Conservation (phyloP, 495 filamentous ascomycete species). For the Bombardia bombarda region DNA sequence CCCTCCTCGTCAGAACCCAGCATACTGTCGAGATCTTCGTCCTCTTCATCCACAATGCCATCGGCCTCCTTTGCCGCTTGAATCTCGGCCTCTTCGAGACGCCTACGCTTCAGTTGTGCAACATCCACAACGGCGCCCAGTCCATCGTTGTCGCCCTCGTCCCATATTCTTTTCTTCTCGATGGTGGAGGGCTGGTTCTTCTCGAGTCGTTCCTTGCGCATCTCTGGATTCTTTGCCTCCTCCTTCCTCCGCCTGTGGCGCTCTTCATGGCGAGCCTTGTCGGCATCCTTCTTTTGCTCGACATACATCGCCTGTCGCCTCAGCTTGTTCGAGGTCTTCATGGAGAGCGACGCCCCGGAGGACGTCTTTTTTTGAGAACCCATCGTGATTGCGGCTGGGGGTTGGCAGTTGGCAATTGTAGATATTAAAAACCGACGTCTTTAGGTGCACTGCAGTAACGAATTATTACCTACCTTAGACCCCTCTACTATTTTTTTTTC, state of each 20-base stretch:
- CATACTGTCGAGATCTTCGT: slow-evolving; percentile 69
- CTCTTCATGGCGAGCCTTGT: slow-evolving; percentile 63
- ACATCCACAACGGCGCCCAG: slow-evolving; percentile 72
- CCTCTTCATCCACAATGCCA: slow-evolving; percentile 31
- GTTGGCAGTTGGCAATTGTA: not conserved
- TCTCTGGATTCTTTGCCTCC: slow-evolving; percentile 74
- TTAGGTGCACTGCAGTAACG: not conserved
- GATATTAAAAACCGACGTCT: too few species aligned
- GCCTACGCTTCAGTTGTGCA: slow-evolving; percentile 63
- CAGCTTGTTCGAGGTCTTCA: slow-evolving; percentile 56
- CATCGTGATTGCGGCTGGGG: slow-evolving; percentile 5
- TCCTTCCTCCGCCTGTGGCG: slow-evolving; percentile 72
- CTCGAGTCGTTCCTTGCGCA: slow-evolving; percentile 60
- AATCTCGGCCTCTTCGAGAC: slow-evolving; percentile 56
- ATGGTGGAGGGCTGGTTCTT: slow-evolving; percentile 77
- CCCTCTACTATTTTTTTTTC: not conserved
- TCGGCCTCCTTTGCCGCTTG: slow-evolving; percentile 36
- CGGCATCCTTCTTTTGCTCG: slow-evolving; percentile 65
- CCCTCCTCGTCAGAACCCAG: slow-evolving; percentile 46
- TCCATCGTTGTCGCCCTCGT: slow-evolving; percentile 74
- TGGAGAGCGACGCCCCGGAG: slow-evolving; percentile 18
- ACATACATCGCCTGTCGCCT: slow-evolving; percentile 67
- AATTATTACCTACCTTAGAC: not conserved
- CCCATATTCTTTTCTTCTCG: slow-evolving; percentile 88
- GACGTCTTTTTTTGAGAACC: slow-evolving; percentile 6